phyloP scores from a whole-genome alignment of 306 rosid genomes.

The Vigna reflexopilosa region DNA sequence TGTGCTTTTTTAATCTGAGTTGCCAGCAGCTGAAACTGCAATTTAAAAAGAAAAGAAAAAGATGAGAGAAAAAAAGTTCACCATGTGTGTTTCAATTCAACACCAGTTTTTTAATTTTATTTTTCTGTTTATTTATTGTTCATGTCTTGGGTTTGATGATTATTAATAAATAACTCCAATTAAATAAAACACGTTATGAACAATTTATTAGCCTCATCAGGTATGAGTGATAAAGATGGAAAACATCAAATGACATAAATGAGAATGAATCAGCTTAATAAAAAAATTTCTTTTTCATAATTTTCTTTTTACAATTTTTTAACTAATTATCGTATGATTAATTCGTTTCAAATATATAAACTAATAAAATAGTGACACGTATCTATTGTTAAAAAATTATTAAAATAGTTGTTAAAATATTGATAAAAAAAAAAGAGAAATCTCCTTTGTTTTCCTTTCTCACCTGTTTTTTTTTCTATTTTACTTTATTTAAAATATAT shows the following conservation, averaged over 20 bases:
- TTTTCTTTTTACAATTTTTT: no score
- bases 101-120: conserved; percentile 3
- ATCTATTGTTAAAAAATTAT: no score
- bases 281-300: neutral
- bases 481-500: no score
- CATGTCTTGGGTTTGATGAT: conserved; percentile 23
- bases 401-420: no score
- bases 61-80: conserved; percentile 36
- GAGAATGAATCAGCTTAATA: neutral
- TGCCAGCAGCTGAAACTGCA: conserved; percentile 57
- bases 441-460: neutral
- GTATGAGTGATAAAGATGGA: neutral
- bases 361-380: no score
- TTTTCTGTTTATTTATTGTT: neutral
- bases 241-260: conserved; percentile 11
- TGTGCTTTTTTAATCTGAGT: conserved; percentile 37
- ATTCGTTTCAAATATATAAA: no score
- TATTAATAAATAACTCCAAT: conserved; percentile 17
- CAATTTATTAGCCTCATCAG: conserved; percentile 21
- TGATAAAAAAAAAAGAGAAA: neutral
- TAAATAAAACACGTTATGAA: conserved; percentile 18
- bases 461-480: neutral
- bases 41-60: conserved; percentile 26
- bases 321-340: no score
- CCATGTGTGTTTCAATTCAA: conserved; percentile 19